Evolutionary conservation across 495 filamentous ascomycete genomes (phyloP).

Genomic region (Copromyces sp.): DNA sequence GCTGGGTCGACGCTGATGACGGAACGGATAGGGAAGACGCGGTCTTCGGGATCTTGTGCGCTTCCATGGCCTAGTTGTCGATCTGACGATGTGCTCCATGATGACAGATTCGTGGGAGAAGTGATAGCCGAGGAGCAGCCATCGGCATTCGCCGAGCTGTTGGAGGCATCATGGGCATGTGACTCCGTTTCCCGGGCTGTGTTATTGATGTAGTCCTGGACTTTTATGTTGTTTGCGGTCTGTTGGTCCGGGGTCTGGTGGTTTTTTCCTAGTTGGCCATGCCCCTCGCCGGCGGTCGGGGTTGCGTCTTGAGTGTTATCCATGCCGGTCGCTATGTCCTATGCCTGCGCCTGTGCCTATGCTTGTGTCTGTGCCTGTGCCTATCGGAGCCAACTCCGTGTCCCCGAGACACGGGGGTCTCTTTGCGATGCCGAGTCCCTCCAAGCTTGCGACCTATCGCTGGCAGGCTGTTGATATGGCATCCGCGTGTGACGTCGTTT

Average conservation of each 20-base stretch:
- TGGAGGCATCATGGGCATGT: neutral
- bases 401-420: neutral
- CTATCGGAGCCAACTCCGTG: neutral
- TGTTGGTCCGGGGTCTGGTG: neutral
- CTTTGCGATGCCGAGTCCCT: neutral
- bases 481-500: neutral
- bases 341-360: neutral
- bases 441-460: neutral
- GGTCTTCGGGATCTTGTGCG: conserved; percentile 40
- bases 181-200: neutral
- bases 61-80: conserved; percentile 16
- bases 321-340: neutral
- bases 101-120: conserved; percentile 13
- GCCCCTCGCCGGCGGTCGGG: neutral
- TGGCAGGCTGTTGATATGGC: neutral
- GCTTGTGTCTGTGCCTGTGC: neutral
- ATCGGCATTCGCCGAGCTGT: neutral
- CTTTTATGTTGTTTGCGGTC: neutral
- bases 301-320: neutral
- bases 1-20: conserved; percentile 61
- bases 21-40: conserved; percentile 78
- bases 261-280: neutral
- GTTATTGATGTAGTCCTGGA: neutral
- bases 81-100: conserved; percentile 18
- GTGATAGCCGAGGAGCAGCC: conserved; percentile 1